Conservation (phyloP, 257 asterid genomes). For the Ligustrum vulgare region DNA sequence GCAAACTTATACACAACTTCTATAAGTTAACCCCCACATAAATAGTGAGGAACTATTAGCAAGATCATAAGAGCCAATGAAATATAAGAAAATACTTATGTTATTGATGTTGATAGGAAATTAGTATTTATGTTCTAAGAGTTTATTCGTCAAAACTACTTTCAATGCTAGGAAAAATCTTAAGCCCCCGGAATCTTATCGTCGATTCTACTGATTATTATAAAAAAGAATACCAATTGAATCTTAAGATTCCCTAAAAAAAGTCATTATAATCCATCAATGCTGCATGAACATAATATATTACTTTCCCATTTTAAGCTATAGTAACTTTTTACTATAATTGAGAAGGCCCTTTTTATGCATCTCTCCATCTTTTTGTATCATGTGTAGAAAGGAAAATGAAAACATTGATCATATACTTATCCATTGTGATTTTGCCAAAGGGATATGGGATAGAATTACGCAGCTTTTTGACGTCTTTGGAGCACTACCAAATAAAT, state of each 20-base stretch:
- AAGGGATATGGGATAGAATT: too few relatives aligned
- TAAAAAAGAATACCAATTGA: neutral
- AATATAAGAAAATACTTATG: neutral
- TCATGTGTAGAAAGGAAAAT: too few relatives aligned
- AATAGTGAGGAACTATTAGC: neutral
- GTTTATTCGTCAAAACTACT: neutral
- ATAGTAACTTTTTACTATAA: neutral
- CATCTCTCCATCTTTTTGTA: too few relatives aligned
- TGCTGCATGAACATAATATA: neutral
- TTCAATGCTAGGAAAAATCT: neutral
- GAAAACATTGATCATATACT: too few relatives aligned
- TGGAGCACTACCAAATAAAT: too few relatives aligned
- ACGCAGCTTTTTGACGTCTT: too few relatives aligned
- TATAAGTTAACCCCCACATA: neutral
- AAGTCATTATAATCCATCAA: neutral
- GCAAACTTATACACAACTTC: too few relatives aligned
- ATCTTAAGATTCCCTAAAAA: neutral
- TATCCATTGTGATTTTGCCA: too few relatives aligned
- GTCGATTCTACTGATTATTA: neutral
- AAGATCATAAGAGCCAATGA: slow-evolving; percentile 1
- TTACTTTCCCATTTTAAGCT: neutral
- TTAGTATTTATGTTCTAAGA: neutral
- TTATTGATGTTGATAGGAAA: neutral
- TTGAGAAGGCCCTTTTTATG: too few relatives aligned
- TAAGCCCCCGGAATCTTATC: neutral